Evolutionary conservation across 306 rosid species (phyloP).

Genomic region (Ammopiptanthus mongolicus): DNA sequence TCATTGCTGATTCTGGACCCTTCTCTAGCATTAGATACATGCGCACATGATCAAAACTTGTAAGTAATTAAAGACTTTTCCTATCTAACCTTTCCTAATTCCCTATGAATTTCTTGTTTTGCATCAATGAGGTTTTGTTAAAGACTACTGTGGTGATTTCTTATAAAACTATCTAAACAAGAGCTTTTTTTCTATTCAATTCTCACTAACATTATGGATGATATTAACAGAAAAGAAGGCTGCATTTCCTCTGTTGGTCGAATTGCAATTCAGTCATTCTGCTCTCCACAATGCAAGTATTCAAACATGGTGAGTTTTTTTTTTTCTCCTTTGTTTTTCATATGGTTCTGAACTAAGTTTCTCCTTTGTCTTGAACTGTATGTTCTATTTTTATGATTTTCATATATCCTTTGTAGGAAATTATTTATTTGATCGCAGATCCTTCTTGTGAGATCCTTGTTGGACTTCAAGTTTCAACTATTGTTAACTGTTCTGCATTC

Average conservation of each 20-base stretch:
- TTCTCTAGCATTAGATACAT: not conserved
- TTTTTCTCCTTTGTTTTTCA: not conserved
- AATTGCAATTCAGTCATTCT: conserved; percentile 82
- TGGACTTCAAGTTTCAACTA: not conserved
- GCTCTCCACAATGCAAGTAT: conserved; percentile 80
- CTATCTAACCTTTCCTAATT: not conserved
- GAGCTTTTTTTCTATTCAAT: conserved; percentile 1
- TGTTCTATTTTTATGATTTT: not conserved
- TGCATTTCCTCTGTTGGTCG: conserved; percentile 52
- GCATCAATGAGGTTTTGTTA: conserved; percentile 3
- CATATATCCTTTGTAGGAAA: not conserved
- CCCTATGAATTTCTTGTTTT: not conserved
- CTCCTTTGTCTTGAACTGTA: not conserved
- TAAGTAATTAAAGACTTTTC: not conserved
- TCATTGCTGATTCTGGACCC: not conserved
- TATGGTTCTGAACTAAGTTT: not conserved
- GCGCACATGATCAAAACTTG: not conserved
- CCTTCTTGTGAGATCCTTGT: not conserved
- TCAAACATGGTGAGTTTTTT: conserved; percentile 56
- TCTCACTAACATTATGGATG: conserved; percentile 15
- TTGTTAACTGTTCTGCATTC: not conserved
- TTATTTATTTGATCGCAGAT: not conserved
- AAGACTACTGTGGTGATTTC: not conserved
- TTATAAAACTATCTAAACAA: not conserved
- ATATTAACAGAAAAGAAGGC: conserved; percentile 41